Evolutionary conservation across 306 rosid genomes (phyloP).

Genomic region (Begonia peltatifolia): DNA sequence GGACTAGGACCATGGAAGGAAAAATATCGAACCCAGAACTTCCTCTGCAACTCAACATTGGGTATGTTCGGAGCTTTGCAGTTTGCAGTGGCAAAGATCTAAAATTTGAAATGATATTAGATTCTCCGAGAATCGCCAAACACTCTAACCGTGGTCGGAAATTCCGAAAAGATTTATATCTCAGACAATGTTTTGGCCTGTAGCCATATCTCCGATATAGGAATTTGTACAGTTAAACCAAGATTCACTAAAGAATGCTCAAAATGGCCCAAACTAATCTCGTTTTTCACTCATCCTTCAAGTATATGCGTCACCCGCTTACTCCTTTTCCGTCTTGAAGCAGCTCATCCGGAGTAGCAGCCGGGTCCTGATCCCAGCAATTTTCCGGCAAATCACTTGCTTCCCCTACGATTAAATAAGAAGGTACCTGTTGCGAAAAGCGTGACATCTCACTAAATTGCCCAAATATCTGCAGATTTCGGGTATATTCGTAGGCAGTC

Average conservation of each 20-base stretch:
- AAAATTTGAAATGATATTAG: too few species aligned
- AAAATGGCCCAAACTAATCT: conserved; percentile 14
- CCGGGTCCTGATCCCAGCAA: conserved; percentile 96
- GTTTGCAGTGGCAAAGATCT: too few species aligned
- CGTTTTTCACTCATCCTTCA: conserved; percentile 19
- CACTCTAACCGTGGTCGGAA: too few species aligned
- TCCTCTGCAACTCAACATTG: too few species aligned
- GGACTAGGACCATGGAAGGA: too few species aligned
- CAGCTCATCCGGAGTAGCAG: conserved; percentile 94
- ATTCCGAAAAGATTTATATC: too few species aligned
- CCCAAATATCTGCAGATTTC: conserved; percentile 79
- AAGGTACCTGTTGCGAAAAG: conserved; percentile 95
- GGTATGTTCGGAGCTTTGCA: too few species aligned
- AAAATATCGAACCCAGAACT: too few species aligned
- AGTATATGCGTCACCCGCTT: too few species aligned
- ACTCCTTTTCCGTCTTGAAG: conserved; percentile 50
- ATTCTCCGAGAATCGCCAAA: too few species aligned
- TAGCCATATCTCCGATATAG: conserved; percentile 33
- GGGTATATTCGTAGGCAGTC: conserved; percentile 82
- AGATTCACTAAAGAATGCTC: conserved; percentile 6
- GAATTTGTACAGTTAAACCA: conserved; percentile 84
- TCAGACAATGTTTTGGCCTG: conserved; percentile 26
- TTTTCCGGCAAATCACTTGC: conserved; percentile 44
- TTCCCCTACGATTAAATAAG: conserved; percentile 58
- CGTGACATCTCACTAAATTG: conserved; percentile 82